Conservation (phyloP, 2,329 filamentous ascomycete genomes). For the Chaetomium olivaceum region DNA sequence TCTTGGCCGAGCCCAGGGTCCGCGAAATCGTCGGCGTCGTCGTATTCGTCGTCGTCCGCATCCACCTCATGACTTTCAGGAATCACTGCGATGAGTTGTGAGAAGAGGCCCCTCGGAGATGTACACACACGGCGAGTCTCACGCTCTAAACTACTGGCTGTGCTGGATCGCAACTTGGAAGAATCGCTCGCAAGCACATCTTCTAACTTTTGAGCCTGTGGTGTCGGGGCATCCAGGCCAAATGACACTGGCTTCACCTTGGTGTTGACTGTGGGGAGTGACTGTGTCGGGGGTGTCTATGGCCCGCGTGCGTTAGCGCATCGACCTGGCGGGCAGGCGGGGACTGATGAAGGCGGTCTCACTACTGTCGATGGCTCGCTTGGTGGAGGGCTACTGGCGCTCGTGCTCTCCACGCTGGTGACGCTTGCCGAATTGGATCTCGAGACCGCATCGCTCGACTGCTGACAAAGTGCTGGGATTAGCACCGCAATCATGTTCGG, state of each 20-base stretch:
- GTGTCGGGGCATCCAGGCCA: constrained; percentile 70
- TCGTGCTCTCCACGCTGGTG: constrained; percentile 39
- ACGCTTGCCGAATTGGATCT: constrained; percentile 33
- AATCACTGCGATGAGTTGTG: constrained; percentile 48
- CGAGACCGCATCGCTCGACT: constrained; percentile 41
- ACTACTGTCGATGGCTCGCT: constrained; percentile 43
- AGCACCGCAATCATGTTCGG: constrained; percentile 27
- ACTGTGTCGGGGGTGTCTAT: constrained; percentile 46
- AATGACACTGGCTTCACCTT: constrained; percentile 67
- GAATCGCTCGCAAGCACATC: constrained; percentile 62
- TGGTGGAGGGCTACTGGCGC: constrained; percentile 39
- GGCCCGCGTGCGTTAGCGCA: constrained; percentile 22
- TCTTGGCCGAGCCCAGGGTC: constrained; percentile 47
- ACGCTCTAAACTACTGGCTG: constrained; percentile 78
- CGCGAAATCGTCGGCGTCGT: constrained; percentile 52
- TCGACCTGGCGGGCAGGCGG: no score
- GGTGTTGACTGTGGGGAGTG: constrained; percentile 72
- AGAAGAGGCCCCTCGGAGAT: neutral
- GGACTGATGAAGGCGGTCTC: constrained; percentile 15
- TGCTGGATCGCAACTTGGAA: constrained; percentile 62
- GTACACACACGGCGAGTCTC: constrained; percentile 31
- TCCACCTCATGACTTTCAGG: constrained; percentile 51
- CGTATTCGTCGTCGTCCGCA: constrained; percentile 52
- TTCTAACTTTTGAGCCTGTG: constrained; percentile 77
- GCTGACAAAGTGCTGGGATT: constrained; percentile 38